Conservation (phyloP, 2,329 filamentous ascomycete species). For the Diaporthe vexans region DNA sequence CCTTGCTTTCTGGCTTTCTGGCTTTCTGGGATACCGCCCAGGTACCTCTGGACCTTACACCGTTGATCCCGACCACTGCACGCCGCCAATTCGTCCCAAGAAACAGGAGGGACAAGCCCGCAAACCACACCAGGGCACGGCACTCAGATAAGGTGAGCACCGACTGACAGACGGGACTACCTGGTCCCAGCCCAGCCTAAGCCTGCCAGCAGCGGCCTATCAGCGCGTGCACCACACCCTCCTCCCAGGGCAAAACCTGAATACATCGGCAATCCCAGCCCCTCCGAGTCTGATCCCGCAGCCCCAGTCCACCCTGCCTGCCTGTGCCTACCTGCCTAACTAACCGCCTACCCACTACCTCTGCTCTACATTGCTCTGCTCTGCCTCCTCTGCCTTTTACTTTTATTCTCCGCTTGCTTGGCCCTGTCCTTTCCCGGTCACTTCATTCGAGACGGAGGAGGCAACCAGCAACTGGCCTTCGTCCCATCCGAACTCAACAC, state of each 20-base stretch:
- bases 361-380: constrained; percentile 20
- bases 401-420: constrained; percentile 31
- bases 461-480: constrained; percentile 15
- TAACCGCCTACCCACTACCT: neutral
- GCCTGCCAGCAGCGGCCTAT: constrained; percentile 32
- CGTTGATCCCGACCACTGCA: constrained; percentile 33
- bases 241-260: constrained; percentile 30
- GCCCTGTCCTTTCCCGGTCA: constrained; percentile 31
- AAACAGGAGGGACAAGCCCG: constrained; percentile 29
- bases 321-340: neutral
- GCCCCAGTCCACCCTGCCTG: constrained; percentile 12
- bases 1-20: constrained; percentile 15
- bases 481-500: constrained; percentile 28
- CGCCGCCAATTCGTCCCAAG: constrained; percentile 24
- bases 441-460: constrained; percentile 24
- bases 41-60: constrained; percentile 27
- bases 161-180: constrained; percentile 27
- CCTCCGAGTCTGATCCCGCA: constrained; percentile 29
- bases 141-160: constrained; percentile 38
- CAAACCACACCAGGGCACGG: constrained; percentile 5
- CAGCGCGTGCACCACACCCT: constrained; percentile 27
- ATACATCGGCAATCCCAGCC: constrained; percentile 35
- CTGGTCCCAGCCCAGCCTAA: constrained; percentile 32
- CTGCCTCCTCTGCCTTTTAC: constrained; percentile 22
- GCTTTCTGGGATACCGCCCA: constrained; percentile 20